Conservation (phyloP, 1,284 basidiomycete genomes). For the Papiliotrema nemorosa region DNA sequence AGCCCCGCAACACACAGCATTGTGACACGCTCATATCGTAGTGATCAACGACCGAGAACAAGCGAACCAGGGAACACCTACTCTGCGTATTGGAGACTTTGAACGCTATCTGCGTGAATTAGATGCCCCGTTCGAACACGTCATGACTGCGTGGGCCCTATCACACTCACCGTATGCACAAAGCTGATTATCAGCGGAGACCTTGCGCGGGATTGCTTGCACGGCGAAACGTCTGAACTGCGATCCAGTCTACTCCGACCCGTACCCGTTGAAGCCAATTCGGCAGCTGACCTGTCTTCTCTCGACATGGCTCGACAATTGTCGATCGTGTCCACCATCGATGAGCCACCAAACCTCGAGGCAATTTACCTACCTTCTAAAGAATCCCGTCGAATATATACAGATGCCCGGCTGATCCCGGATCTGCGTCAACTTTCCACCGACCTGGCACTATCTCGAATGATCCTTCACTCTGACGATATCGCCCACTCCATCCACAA, state of each 20-base stretch:
- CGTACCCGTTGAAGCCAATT: slow-evolving; percentile 5
- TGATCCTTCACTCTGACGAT: slow-evolving; percentile 17
- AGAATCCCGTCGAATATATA: neutral
- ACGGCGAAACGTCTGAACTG: slow-evolving; percentile 1
- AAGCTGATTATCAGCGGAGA: slow-evolving; percentile 20
- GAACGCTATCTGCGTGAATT: slow-evolving; percentile 25
- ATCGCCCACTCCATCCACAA: neutral
- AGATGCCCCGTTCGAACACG: slow-evolving; percentile 26
- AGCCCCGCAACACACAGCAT: slow-evolving; percentile 6
- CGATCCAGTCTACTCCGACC: slow-evolving; percentile 14
- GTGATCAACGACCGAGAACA: slow-evolving; percentile 19
- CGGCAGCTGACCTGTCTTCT: slow-evolving; percentile 1
- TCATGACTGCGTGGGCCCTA: slow-evolving; percentile 31
- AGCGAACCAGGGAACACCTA: neutral
- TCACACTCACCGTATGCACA: neutral
- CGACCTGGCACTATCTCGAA: slow-evolving; percentile 19
- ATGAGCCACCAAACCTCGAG: neutral
- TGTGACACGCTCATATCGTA: slow-evolving; percentile 5
- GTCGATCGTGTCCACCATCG: neutral
- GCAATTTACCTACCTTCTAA: slow-evolving; percentile 3
- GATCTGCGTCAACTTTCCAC: slow-evolving; percentile 12
- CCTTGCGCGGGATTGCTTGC: slow-evolving; percentile 22
- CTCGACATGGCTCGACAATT: slow-evolving; percentile 9
- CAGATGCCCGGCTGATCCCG: neutral
- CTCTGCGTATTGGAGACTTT: slow-evolving; percentile 13